phyloP scores from a whole-genome alignment of 2,329 filamentous ascomycete species.

The Bipolaris gigantea region DNA sequence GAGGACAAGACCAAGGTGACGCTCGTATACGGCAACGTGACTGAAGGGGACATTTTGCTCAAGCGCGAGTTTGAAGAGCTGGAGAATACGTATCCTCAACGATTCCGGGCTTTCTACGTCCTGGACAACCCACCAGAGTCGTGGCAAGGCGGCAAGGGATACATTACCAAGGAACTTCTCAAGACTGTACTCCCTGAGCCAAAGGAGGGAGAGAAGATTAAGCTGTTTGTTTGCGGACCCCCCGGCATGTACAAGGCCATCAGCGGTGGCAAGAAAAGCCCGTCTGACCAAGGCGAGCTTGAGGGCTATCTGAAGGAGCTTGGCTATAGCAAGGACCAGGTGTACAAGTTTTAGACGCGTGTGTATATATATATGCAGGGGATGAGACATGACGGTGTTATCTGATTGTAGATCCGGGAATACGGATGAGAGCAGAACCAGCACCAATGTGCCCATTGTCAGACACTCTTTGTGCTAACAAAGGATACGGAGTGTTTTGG shows the following conservation, averaged over 20 bases:
- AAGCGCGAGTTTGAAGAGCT: conserved; percentile 82
- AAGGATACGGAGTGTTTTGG: neutral
- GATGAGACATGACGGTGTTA: conserved; percentile 1
- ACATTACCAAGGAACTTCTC: conserved; percentile 85
- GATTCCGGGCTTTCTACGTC: conserved; percentile 93
- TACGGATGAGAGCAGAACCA: too few relatives aligned
- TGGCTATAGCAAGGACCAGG: conserved; percentile 83
- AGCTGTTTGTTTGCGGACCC: conserved; percentile 94
- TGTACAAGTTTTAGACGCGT: conserved; percentile 68
- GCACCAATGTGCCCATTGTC: too few relatives aligned
- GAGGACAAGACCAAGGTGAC: conserved; percentile 98
- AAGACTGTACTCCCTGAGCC: conserved; percentile 95
- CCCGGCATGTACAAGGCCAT: conserved; percentile 92
- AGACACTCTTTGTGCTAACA: neutral
- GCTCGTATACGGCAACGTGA: conserved; percentile 87
- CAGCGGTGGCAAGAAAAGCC: conserved; percentile 85
- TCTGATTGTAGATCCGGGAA: neutral
- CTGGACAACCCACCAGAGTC: conserved; percentile 80
- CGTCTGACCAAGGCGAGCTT: conserved; percentile 92
- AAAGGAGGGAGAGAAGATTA: conserved; percentile 81
- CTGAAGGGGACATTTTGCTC: conserved; percentile 87
- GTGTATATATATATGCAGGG: conserved; percentile 18
- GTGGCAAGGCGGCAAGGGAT: conserved; percentile 77
- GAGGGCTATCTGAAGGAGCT: conserved; percentile 79
- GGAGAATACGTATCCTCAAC: conserved; percentile 92